These are phyloP conservation scores for Fusarium nematophilum DNA, from an alignment of 2,329 filamentous ascomycete species.

Conservation along the genomic window DNA sequence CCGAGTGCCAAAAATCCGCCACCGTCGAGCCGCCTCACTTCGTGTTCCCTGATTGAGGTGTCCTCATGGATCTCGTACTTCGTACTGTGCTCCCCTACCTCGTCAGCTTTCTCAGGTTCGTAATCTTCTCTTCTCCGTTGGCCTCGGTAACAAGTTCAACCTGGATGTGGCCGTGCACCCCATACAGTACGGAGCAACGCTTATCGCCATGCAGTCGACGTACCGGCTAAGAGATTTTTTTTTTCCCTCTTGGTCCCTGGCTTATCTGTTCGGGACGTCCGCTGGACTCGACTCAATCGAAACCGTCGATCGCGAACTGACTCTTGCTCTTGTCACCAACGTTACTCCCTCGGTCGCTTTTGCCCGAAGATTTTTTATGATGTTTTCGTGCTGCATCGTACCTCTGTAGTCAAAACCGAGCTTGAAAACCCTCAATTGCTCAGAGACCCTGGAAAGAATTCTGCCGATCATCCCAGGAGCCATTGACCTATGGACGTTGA, in stretches of 20 bases:
- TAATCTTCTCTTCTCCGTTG: slow-evolving; percentile 30
- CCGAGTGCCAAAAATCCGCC: slow-evolving; percentile 41
- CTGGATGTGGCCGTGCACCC: slow-evolving; percentile 1
- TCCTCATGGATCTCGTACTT: slow-evolving; percentile 5
- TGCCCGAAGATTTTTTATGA: neutral
- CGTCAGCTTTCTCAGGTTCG: slow-evolving; percentile 5
- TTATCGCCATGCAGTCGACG: slow-evolving; percentile 33
- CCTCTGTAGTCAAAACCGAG: neutral
- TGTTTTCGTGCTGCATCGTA: slow-evolving; percentile 2
- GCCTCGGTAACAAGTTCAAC: slow-evolving; percentile 29
- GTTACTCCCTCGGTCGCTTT: slow-evolving; percentile 7
- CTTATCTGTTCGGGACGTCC: slow-evolving; percentile 39
- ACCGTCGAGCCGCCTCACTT: slow-evolving; percentile 39
- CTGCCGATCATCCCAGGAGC: slow-evolving; percentile 32
- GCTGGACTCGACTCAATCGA: slow-evolving; percentile 30
- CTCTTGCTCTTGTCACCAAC: slow-evolving; percentile 5
- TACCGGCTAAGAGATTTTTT: slow-evolving; percentile 30
- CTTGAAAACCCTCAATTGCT: slow-evolving; percentile 28
- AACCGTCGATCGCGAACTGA: slow-evolving; percentile 1
- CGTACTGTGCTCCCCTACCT: slow-evolving; percentile 1
- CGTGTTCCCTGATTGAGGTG: slow-evolving; percentile 23
- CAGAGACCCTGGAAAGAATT: slow-evolving; percentile 29
- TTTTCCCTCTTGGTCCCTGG: slow-evolving; percentile 22
- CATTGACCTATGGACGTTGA: slow-evolving; percentile 41
- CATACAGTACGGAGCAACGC: slow-evolving; percentile 34